Percentiles rank a stretch among this genome's conserved stretches.
These are phyloP conservation scores for Fusarium albidum DNA, from an alignment of 2,329 filamentous ascomycete genomes.

Conservation along the genomic window DNA sequence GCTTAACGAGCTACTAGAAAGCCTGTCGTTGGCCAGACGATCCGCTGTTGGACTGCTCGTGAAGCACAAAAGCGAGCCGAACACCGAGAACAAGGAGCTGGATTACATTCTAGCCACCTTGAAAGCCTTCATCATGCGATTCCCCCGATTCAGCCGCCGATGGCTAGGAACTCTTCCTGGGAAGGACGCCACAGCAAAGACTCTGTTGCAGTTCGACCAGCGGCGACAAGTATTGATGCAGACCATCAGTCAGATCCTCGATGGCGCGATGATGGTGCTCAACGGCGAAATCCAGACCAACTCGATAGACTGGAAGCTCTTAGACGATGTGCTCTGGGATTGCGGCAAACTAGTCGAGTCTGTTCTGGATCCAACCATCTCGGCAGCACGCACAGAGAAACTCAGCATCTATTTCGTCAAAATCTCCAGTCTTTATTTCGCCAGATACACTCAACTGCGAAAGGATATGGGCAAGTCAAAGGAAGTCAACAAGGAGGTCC, in stretches of 20 bases:
- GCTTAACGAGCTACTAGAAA: conserved; percentile 67
- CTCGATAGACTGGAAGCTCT: conserved; percentile 59
- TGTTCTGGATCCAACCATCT: conserved; percentile 52
- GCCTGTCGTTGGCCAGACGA: conserved; percentile 63
- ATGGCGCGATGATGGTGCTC: conserved; percentile 65
- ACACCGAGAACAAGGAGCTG: conserved; percentile 12
- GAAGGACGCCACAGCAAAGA: conserved; percentile 61
- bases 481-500: conserved; percentile 49
- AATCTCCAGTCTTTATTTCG: conserved; percentile 76
- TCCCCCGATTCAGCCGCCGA: conserved; percentile 66
- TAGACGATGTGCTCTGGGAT: conserved; percentile 67
- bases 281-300: conserved; percentile 61
- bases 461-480: conserved; percentile 52
- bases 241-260: conserved; percentile 64
- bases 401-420: conserved; percentile 65
- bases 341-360: conserved; percentile 62
- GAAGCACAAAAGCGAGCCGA: conserved; percentile 34
- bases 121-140: conserved; percentile 64
- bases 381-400: conserved; percentile 42
- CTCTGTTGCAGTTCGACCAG: conserved; percentile 68
- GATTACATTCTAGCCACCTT: conserved; percentile 50
- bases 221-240: conserved; percentile 61
- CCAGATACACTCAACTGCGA: conserved; percentile 63
- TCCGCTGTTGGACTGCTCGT: conserved; percentile 60
- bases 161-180: conserved; percentile 68